Base-by-base conservation (phyloP, 352 stramenopile species). In the Halophytophthora polymorphica region DNA sequence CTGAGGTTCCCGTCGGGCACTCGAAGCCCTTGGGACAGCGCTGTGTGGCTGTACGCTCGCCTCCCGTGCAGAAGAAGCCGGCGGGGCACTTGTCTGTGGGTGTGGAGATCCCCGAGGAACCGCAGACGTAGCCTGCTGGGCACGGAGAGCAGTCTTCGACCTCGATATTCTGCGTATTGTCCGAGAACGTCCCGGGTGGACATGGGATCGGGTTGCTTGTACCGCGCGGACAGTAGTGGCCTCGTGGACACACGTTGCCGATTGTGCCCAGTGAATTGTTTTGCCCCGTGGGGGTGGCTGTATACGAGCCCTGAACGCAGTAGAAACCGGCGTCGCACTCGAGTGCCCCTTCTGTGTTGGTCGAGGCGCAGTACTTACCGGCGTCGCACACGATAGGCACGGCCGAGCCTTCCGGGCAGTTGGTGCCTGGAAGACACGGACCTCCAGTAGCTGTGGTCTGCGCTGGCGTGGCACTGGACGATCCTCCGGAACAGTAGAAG, bases 301-400 rank as follows among this genome's bases (percentile, higher is more conserved):
- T 93, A 56, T 74, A 95, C 12, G 82, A 92, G 8, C 83, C 82
- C 56, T 95, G 86, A 0, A 95, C 63, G 45, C 89, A 97, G 56
- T 95, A 96, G 56, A 90, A 96, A 0, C 90, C 90, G 29, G 75
- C 53, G 4, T 75, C 57, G 31, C 90, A 97, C 0, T 77, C 73
- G 7, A 90, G 25, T 5, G 85, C 82, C 31, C 70, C 61, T 11
- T 90, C 64, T 0, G 71, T 87, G 50, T 94, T 91, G 3, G 77
- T 85, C 4, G 84, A 90, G 0, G 73, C 71, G 40, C 86, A 96
- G 46, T 93, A 95, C 3, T 70, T 76, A 2, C 85, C 86, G 18
- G 82, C 83, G 33, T 74, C 71, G 33, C 86, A 96, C 22, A 91
- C 73, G 25, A 90, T 96, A 7, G 89, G 84, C 0, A 89, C 56